Base-by-base conservation (phyloP, 192 early-diverging fungal species). In the Backusella circina region DNA sequence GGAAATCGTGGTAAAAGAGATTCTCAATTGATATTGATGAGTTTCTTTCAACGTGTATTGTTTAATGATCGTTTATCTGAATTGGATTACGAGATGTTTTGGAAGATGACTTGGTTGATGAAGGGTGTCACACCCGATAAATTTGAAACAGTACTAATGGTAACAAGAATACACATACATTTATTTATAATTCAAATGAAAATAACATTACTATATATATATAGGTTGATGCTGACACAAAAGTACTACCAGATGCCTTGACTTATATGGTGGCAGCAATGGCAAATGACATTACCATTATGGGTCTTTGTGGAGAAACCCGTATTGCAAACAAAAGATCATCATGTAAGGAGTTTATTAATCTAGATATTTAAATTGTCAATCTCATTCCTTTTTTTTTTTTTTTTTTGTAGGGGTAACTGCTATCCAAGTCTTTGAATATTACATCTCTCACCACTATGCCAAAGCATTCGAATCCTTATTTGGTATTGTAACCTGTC, bases 301-400 rank as follows among this genome's bases (percentile, higher is more conserved):
- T 99, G 94, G 97, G 97, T 18, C 85, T 98, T 36, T 99, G 97
- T 86, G 97, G 97, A 39, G 97, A 99, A 83, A 99, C 97, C 28
- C 85, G 95, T 78, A 97, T 99, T 79, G 95, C 91, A 44, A 99
- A 99, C 86, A 97, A 98, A 86, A 82, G 83, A 5, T 84, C 90
- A 73, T 92, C 92, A 44, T 95, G 90, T 91, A 90, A 84, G 93
- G 97, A 94, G 95, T 21, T 37, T 23, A 54, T 28, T 26, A 18
- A 36, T 66, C 3, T 66, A 66, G 50, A 28, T 28, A 28, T 67
- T 31, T 41, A 64, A 64, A 23, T 28, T 38, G 37, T 10, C n/a
- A 41, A 65, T 26, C 9, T 16, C 10, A 16, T 13, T 15, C 6
- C 18, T 13, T 21, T 16, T 51, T 21, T 30, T 31, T 13, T 15